Percentiles rank a stretch among this genome's conserved stretches.
Evolutionary conservation across 2,329 filamentous ascomycete species (phyloP).

Genomic region (Penicillium janthinellum): DNA sequence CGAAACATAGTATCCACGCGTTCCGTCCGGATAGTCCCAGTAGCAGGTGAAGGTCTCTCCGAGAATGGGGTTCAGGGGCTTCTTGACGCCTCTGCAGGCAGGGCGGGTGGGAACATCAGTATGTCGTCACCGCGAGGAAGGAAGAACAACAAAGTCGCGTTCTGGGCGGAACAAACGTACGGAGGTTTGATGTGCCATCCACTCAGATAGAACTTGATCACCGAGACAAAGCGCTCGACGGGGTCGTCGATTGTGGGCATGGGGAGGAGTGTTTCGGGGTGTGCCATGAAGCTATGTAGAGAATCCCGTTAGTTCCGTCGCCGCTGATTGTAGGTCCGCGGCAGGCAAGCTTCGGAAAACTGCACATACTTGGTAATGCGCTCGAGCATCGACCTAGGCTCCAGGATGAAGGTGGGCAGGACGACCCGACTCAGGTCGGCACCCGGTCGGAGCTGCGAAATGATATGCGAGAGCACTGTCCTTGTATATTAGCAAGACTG

Average conservation of each 20-base stretch:
- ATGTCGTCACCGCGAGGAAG: neutral
- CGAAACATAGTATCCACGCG: constrained; percentile 89
- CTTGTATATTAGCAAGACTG: neutral
- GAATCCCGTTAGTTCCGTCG: neutral
- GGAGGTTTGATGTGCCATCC: constrained; percentile 98
- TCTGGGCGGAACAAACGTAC: constrained; percentile 57
- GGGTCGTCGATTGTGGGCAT: constrained; percentile 89
- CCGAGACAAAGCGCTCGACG: constrained; percentile 83
- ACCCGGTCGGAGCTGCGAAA: constrained; percentile 91
- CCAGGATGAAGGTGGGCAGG: constrained; percentile 94
- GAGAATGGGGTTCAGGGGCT: constrained; percentile 93
- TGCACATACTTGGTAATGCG: constrained; percentile 88
- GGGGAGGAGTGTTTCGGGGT: constrained; percentile 89
- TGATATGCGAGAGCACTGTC: constrained; percentile 91
- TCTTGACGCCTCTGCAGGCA: constrained; percentile 81
- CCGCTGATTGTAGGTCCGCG: neutral
- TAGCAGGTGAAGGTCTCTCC: constrained; percentile 94
- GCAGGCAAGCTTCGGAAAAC: neutral
- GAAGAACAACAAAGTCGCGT: neutral
- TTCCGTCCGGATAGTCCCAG: constrained; percentile 86
- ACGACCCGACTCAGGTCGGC: constrained; percentile 94
- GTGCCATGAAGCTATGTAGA: constrained; percentile 87
- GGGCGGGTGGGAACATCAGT: neutral
- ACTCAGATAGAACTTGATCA: constrained; percentile 97
- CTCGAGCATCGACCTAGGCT: constrained; percentile 96